Percentiles rank a stretch among this genome's conserved stretches.
phyloP scores from a whole-genome alignment of 352 stramenopile species.

The Pythium phragmiticola region DNA sequence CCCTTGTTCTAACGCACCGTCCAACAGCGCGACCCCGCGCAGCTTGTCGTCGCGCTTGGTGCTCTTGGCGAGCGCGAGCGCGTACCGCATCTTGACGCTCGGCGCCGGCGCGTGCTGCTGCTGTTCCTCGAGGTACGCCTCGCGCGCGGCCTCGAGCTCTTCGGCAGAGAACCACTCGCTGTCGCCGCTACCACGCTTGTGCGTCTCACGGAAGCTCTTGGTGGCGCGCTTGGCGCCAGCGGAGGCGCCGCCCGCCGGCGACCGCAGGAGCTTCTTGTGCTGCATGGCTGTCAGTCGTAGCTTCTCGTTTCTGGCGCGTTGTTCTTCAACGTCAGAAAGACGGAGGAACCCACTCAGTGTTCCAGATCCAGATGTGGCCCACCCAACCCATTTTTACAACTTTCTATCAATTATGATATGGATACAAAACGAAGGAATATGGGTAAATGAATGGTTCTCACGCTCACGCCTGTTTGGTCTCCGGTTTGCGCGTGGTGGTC shows the following conservation, averaged over 20 bases:
- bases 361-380: not conserved
- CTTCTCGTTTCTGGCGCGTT: not conserved
- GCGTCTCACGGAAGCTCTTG: constrained; percentile 22
- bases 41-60: constrained; percentile 80
- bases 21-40: constrained; percentile 61
- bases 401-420: constrained; percentile 11
- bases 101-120: constrained; percentile 68
- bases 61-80: constrained; percentile 72
- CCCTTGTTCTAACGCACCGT: constrained; percentile 36
- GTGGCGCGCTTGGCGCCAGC: constrained; percentile 4
- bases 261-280: constrained; percentile 26
- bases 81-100: constrained; percentile 74
- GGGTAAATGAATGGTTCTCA: not conserved
- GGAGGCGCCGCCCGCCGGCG: constrained; percentile 7
- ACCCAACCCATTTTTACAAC: not conserved
- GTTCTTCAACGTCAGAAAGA: constrained; percentile 27
- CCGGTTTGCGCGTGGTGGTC: not conserved
- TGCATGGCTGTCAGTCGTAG: constrained; percentile 15
- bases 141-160: constrained; percentile 65
- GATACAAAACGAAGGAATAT: constrained; percentile 3
- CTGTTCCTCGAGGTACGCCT: constrained; percentile 77
- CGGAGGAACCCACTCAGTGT: not conserved
- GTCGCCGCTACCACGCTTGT: constrained; percentile 5
- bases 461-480: constrained; percentile 6
- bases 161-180: constrained; percentile 72